Base-by-base conservation (phyloP, 805 yeast species). In the Brettanomyces sp. region DNA sequence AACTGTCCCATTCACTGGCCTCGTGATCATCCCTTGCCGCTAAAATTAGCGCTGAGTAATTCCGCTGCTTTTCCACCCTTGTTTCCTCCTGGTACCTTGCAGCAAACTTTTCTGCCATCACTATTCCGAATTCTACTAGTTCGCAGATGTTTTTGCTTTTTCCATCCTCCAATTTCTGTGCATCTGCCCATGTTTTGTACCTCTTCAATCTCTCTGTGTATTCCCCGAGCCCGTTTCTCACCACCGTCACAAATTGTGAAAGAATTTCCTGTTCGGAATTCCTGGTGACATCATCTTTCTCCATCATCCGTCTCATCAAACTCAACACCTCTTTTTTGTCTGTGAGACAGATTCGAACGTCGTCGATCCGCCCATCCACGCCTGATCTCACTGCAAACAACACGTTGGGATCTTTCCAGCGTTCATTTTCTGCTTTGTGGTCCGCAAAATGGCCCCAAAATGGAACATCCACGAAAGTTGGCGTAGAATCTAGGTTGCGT, bases 391-490 rank as follows among this genome's bases (percentile, higher is more conserved):
- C 38, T 2, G 64, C 57, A 45, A 72, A 63, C 49, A 69, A 75
- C 5, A 73, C 51, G 30, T 65, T 66, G 3, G 74, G 72, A 30
- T 59, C 59, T 14, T 43, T 42, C 25, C 23, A 18, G 18, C 18
- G 18, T 18, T 18, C 24, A 41, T 39, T 39, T 9, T 41, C n/a
- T 3, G 7, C 30, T 36, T 33, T 41, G 1, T 35, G 34, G 13
- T 41, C 35, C n/a, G 49, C 43, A 32, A 40, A 48, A 43, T 60
- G 60, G 2, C 67, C 65, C 54, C 63, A 56, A 35, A 69, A 55
- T 3, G 70, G 64, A 4, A 64, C 50, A n/a, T 70, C 74, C 46
- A 62, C 56, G 6, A 64, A 46, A 35, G 59, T 59, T 33, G 41
- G 25, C 13, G 33, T 40, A 6, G 40, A 39, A 8, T 42, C 25